Evolutionary conservation across 169 alveolate genomes (phyloP).

Genomic region (Plasmodium berghei): DNA sequence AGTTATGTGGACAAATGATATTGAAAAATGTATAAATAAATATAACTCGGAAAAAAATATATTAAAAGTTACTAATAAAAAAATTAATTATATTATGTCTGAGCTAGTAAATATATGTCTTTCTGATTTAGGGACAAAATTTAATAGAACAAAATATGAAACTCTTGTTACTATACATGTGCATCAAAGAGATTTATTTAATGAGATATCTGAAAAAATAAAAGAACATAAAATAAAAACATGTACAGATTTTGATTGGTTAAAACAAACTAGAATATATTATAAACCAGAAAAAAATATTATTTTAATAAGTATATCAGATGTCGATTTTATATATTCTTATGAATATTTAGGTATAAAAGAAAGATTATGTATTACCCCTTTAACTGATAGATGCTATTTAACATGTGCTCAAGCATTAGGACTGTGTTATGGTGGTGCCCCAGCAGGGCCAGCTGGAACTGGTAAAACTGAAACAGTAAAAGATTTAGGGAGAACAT

Average conservation of each 20-base stretch:
- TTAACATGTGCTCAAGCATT: conserved; percentile 97
- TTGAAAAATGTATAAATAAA: conserved; percentile 94
- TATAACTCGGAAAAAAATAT: conserved; percentile 87
- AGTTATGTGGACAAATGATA: conserved; percentile 95
- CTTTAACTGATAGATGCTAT: conserved; percentile 98
- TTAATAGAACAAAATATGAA: conserved; percentile 95
- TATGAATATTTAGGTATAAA: conserved; percentile 98
- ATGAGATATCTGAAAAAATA: conserved; percentile 90
- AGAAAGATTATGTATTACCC: conserved; percentile 97
- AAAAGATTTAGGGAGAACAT: conserved; percentile 96
- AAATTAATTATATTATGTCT: conserved; percentile 89
- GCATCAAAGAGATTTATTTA: conserved; percentile 96
- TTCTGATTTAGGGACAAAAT: conserved; percentile 91
- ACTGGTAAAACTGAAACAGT: conserved; percentile 99
- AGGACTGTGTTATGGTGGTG: conserved; percentile 97
- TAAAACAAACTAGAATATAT: conserved; percentile 96
- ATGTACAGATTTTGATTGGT: conserved; percentile 94
- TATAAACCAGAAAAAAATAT: conserved; percentile 88
- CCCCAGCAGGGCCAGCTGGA: conserved; percentile 99
- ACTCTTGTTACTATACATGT: conserved; percentile 97
- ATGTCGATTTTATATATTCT: conserved; percentile 96
- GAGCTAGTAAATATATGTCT: conserved; percentile 93
- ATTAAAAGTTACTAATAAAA: conserved; percentile 81
- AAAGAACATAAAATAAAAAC: conserved; percentile 76
- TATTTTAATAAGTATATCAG: conserved; percentile 92